phyloP scores from a whole-genome alignment of 257 asterid species.

The Oldenlandia corymbosa region DNA sequence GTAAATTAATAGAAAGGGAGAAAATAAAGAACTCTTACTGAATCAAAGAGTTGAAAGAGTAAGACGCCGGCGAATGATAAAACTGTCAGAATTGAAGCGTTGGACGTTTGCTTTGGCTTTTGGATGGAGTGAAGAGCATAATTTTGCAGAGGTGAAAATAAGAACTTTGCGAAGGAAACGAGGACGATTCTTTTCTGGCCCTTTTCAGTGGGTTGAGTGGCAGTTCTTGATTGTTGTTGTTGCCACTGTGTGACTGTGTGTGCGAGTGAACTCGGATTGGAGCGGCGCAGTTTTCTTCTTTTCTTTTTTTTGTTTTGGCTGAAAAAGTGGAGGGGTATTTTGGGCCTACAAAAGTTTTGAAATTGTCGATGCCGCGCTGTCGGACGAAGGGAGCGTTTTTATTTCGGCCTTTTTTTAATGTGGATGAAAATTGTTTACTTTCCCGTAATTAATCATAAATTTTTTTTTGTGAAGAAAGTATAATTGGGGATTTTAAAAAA shows the following conservation, averaged over 20 bases:
- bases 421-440: not conserved
- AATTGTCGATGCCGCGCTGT: slow-evolving; percentile 54
- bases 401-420: slow-evolving; percentile 2
- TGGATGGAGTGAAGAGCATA: not conserved
- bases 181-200: slow-evolving; percentile 1
- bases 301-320: too few species aligned
- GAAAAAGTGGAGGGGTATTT: slow-evolving; percentile 30
- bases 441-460: too few species aligned
- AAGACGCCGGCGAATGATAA: slow-evolving; percentile 20
- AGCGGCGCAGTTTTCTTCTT: slow-evolving; percentile 3
- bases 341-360: slow-evolving; percentile 31
- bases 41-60: slow-evolving; percentile 20
- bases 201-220: not conserved
- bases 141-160: not conserved
- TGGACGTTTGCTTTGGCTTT: slow-evolving; percentile 1
- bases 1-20: not conserved
- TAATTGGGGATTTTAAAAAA: too few species aligned
- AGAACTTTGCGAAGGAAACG: not conserved
- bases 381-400: slow-evolving; percentile 34
- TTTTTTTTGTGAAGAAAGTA: too few species aligned
- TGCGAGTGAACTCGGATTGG: not conserved
- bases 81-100: not conserved
- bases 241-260: too few species aligned
- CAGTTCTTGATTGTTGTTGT: not conserved
- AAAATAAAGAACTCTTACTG: slow-evolving; percentile 9